Evolutionary conservation across 2,329 filamentous ascomycete species (phyloP).

Genomic region (Fusarium sp.): DNA sequence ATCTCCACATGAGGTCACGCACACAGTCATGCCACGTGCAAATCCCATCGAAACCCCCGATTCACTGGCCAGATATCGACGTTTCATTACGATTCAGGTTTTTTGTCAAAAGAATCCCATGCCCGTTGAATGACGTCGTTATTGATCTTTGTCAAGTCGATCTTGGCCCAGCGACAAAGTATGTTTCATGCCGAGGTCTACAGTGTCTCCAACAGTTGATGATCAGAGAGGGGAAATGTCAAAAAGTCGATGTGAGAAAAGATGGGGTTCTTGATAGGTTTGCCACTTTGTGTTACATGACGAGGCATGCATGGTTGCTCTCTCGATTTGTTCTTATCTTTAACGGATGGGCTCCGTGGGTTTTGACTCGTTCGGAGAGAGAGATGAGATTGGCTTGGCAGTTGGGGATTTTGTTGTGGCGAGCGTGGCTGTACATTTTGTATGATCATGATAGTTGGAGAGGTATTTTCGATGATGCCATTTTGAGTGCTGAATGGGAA

Average conservation of each 20-base stretch:
- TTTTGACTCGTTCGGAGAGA: neutral
- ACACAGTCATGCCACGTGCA: conserved; percentile 25
- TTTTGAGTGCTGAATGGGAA: neutral
- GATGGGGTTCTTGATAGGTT: neutral
- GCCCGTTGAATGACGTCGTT: conserved; percentile 15
- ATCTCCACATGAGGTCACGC: conserved; percentile 42
- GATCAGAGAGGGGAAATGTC: neutral
- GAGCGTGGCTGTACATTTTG: neutral
- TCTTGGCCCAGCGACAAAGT: neutral
- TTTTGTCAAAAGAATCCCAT: conserved; percentile 2
- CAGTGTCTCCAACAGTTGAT: neutral
- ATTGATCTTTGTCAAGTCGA: conserved; percentile 2
- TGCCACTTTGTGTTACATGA: neutral
- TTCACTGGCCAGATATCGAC: neutral
- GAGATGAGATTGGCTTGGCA: neutral
- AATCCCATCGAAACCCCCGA: neutral
- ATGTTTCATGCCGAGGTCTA: neutral
- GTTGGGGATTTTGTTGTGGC: neutral
- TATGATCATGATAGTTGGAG: neutral
- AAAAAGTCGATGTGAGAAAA: neutral
- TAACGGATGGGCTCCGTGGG: neutral
- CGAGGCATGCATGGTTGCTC: neutral
- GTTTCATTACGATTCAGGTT: conserved; percentile 12
- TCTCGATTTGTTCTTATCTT: neutral
- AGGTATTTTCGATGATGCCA: neutral